phyloP scores from a whole-genome alignment of 2,329 filamentous ascomycete species.

The Blastomyces gilchristii region DNA sequence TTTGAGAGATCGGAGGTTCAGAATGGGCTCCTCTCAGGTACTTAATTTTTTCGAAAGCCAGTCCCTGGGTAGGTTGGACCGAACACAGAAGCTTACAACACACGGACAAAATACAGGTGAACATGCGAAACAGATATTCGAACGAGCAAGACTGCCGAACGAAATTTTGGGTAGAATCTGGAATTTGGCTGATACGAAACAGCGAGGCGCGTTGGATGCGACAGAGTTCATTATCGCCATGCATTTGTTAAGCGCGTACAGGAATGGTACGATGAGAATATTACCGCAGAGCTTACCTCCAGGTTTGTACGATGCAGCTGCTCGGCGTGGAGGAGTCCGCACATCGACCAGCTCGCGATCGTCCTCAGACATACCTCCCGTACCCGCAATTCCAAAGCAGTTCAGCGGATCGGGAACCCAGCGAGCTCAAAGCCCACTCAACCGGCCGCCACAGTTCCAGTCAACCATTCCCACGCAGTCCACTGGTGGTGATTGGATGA shows the following conservation, averaged over 20 bases:
- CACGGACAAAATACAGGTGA: constrained; percentile 47
- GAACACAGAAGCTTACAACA: constrained; percentile 12
- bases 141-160: constrained; percentile 81
- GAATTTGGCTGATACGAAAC: constrained; percentile 88
- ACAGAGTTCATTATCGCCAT: constrained; percentile 97
- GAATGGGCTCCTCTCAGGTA: constrained; percentile 63
- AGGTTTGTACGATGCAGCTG: constrained; percentile 81
- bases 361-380: constrained; percentile 41
- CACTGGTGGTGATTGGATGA: constrained; percentile 64
- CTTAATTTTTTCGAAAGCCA: not conserved
- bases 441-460: constrained; percentile 39
- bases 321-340: constrained; percentile 50
- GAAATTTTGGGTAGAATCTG: constrained; percentile 90
- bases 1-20: constrained; percentile 82
- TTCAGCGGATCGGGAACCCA: constrained; percentile 56
- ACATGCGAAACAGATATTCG: constrained; percentile 86
- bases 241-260: constrained; percentile 89
- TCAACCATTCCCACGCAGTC: constrained; percentile 44
- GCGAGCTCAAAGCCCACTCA: constrained; percentile 52
- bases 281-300: constrained; percentile 73
- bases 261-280: constrained; percentile 67
- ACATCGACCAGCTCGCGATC: constrained; percentile 44
- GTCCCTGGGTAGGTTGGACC: not conserved
- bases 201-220: constrained; percentile 72
- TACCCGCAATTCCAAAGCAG: constrained; percentile 68